Evolutionary conservation across 2,329 filamentous ascomycete genomes (phyloP), one percentile per base, ranked within the genome.

Genomic region (Canariomyces notabilis): DNA sequence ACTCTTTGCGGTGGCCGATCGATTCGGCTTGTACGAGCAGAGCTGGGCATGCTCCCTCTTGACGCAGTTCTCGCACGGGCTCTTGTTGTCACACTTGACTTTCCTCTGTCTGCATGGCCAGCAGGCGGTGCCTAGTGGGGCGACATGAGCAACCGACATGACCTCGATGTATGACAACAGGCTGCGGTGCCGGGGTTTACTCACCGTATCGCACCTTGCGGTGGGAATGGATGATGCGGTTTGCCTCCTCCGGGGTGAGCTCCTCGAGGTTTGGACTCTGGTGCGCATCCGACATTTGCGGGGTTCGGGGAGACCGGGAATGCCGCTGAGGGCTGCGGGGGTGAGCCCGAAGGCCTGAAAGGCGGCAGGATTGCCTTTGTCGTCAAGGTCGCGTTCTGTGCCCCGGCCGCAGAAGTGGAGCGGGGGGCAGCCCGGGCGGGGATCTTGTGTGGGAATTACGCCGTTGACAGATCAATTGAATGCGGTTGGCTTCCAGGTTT

Each of bases 11-110:
- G 65, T 57, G 46, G 64, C 61, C 6, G 69, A 66, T 18, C 73
- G 67, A 60, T 83, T 83, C 12, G 80, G 80, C 59, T 83, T 83
- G 66, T 83, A 83, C 21, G 79, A 83, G 60, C 80, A 84, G 41
- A 84, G 68, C 63, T 77, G 73, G 2, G 79, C 73, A 55, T 84
- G 80, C 49, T 83, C 79, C 44, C 80, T 69, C 67, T 82, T 83
- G 58, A 82, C 74, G 58, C 80, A 84, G 60, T 84, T 84, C 59
- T 83, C 79, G 62, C 80, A 84, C 1, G 80, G 80, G 58, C 81
- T 75, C 61, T 82, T 79, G 63, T 83, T 83, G 66, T 83, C 80
- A 61, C 80, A 84, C 65, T 83, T 83, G 33, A 84, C 80, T 64
- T 84, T 83, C 53, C 80, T 73, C 63, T 83, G 80, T 37, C 80